Evolutionary conservation across 2,329 filamentous ascomycete genomes (phyloP), one percentile per base, ranked within the genome.

Genomic region (Aureobasidium sp.): DNA sequence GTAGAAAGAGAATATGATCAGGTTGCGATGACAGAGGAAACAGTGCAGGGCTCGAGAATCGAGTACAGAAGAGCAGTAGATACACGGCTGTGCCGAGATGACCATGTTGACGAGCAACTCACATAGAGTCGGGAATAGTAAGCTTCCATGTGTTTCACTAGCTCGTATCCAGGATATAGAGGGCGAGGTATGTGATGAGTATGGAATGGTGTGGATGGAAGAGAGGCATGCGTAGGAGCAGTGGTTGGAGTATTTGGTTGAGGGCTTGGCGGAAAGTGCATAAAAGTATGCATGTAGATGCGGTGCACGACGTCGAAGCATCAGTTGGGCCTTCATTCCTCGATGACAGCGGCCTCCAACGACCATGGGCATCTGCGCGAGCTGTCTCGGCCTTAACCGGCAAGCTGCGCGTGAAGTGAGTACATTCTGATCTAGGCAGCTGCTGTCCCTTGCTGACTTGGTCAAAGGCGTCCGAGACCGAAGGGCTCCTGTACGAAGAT

Each of bases 331-430:
- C n/a, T 41, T 3, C 60, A 62, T 62, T 62, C 60, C 60, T 62
- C 31, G 20, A 62, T 36, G 48, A 29, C 29, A 41, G 41, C 51
- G 59, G 44, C 25, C 20, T 44, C 29, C 48, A 53, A 53, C 60
- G 20, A 48, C 71, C 69, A 80, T 80, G 78, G 78, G 78, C 65
- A 72, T 78, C 69, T 81, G 78, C 71, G 72, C 75, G 58, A 80
- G 78, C 58, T 81, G 78, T 68, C 75, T 80, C 57, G 77, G 77
- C 67, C 71, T 74, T 51, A 72, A 74, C 63, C 74, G 76, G 66
- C 73, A 73, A 68, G 68, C 75, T 67, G 77, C 77, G 61, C 74
- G 76, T 58, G 76, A 79, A 63, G 78, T 79, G 64, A 71, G 76
- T 72, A 22, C 41, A 37, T 60, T 44, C 62, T 62, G 44, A 41